A percentile compares a stretch with the other conserved stretches of the same genome.
phyloP scores from a whole-genome alignment of 352 stramenopile species.

The Phytophthora ohioensis region DNA sequence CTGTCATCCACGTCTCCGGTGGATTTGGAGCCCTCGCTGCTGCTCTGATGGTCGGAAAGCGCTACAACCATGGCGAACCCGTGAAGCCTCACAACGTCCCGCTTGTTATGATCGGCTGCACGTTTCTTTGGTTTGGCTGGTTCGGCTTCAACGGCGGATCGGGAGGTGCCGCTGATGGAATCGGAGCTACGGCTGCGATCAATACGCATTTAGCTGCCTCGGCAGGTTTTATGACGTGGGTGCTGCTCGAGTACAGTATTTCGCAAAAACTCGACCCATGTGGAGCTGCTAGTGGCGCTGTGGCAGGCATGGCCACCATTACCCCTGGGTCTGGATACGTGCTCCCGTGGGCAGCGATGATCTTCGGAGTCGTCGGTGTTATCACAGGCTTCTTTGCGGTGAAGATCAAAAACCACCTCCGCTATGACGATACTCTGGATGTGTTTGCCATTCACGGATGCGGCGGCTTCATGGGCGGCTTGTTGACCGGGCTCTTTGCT shows the following conservation, averaged over 20 bases:
- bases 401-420: slow-evolving; percentile 64
- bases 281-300: slow-evolving; percentile 64
- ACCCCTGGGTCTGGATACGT: slow-evolving; percentile 77
- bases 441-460: slow-evolving; percentile 77
- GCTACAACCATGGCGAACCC: slow-evolving; percentile 73
- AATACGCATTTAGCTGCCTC: slow-evolving; percentile 74
- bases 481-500: slow-evolving; percentile 76
- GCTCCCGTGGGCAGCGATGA: slow-evolving; percentile 62
- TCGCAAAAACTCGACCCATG: slow-evolving; percentile 65
- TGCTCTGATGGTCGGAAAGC: slow-evolving; percentile 68
- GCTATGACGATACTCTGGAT: slow-evolving; percentile 85
- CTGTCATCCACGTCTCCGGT: slow-evolving; percentile 80
- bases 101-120: slow-evolving; percentile 77
- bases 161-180: slow-evolving; percentile 57
- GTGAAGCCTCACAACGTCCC: slow-evolving; percentile 86
- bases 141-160: slow-evolving; percentile 85
- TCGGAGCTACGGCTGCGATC: slow-evolving; percentile 67
- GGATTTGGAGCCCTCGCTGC: slow-evolving; percentile 77
- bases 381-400: slow-evolving; percentile 56
- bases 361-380: slow-evolving; percentile 73
- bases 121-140: slow-evolving; percentile 84
- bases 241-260: slow-evolving; percentile 57
- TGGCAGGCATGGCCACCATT: slow-evolving; percentile 71
- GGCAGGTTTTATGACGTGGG: slow-evolving; percentile 75
- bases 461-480: slow-evolving; percentile 60